Evolutionary conservation across 1,284 basidiomycete genomes (phyloP), one percentile per base, ranked within the genome.

Genomic region (Singerocomus inundabilis): DNA sequence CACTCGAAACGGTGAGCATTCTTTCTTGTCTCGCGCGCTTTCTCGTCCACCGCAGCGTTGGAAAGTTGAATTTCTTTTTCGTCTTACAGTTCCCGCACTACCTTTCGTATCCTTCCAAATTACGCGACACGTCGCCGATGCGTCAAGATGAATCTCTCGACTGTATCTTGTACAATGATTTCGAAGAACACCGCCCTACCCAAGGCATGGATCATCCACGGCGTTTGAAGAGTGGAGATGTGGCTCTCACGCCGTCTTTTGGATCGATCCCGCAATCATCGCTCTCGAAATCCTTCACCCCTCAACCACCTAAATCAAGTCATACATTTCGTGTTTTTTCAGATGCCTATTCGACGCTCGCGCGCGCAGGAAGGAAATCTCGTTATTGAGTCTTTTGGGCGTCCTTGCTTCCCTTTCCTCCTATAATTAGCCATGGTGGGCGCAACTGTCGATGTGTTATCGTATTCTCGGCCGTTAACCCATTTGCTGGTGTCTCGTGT

Each of bases 241-340:
- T 40, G 24, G 16, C 35, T 13, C 44, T 46, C 40, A 33, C 44
- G 32, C 44, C 48, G n/a, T 52, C 59, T 6, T 37, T 43, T 9
- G 56, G 54, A 6, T 30, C 48, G 2, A 18, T 33, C 6, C 38
- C 24, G 34, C 41, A 13, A 2, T 24, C 36, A 3, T 43, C 29
- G 7, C 49, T 49, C 18, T 21, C 48, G 34, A 46, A 33, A 24
- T 33, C 38, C 9, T 33, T n/a, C n/a, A n/a, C 31, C 9, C 41
- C 57, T 28, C 44, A 33, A 15, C 30, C 52, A n/a, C 30, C 54
- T 5, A 52, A 53, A 29, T 49, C 62, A 9, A 63, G 36, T n/a
- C 41, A 52, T 12, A 47, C 62, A 36, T 60, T 69, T 47, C 64
- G 63, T 18, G 46, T 53, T 18, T 39, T 65, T 3, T 55, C 67